Evolutionary conservation across 495 filamentous ascomycete species (phyloP), one percentile per base, ranked within the genome.

Genomic region (Aspergillus saccharolyticus): DNA sequence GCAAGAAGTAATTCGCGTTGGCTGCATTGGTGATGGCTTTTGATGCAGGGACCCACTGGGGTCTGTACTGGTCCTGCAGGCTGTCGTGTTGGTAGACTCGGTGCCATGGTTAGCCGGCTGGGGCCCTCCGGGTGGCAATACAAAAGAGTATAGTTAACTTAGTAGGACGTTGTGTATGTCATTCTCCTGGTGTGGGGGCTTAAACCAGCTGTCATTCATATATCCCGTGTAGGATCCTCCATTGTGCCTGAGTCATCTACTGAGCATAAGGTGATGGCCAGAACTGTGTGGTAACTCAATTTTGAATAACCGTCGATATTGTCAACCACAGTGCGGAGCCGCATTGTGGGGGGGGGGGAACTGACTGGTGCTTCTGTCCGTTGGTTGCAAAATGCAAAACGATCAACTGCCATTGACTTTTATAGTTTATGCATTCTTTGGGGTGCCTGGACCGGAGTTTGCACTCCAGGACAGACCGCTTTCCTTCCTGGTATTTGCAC

Each of bases 1-100:
- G 50, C 24, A 17, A 56, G 28, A 42, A 47, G 19, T 55, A 54
- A 54, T 62, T 45, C 49, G 2, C 7, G 5, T 12, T 12, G 33
- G 33, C 33, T 39, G 33, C 33, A 39, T 39, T 39, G 33, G 10
- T 39, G n/a, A n/a, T n/a, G n/a, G n/a, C 33, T 39, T 39, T 15
- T 4, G 25, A 39, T 39, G 33, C 33, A 39, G 33, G 33, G 14
- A 39, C 33, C 33, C 33, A 39, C 33, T 39, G 33, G 33, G 2
- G 33, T 8, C 33, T 8, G 33, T 39, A 12, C 6, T 39, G 33
- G 7, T 12, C 33, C 33, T 39, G 33, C 33, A 39, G 5, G 33
- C 33, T 39, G 33, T 39, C 7, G 6, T 6, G 33, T 39, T 9
- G 33, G 33, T 39, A 15, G 12, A 12, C 4, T 39, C 10, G 33